A percentile compares a stretch with the other conserved stretches of the same genome.
Conservation (phyloP, 768 basidiomycete genomes). For the Cytidiella melzeri region DNA sequence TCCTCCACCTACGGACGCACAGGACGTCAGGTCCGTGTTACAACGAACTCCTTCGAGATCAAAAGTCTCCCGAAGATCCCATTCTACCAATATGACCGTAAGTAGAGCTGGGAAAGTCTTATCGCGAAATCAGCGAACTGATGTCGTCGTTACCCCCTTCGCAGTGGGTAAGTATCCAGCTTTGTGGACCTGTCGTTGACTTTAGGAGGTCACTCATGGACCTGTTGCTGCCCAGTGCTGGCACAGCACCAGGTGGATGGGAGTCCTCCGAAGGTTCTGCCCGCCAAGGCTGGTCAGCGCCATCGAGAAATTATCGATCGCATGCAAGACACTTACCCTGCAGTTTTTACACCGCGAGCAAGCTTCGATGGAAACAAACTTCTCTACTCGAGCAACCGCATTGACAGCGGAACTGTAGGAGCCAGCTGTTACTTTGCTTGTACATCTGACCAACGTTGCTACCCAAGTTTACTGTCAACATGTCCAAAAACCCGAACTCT, state of each 20-base stretch:
- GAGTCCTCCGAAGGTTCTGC: background rate
- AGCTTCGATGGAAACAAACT: slow-evolving; percentile 8
- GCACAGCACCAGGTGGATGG: background rate
- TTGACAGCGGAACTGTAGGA: background rate
- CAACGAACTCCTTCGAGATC: slow-evolving; percentile 7
- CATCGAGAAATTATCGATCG: slow-evolving; percentile 6
- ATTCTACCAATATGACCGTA: slow-evolving; percentile 9
- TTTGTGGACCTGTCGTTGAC: background rate
- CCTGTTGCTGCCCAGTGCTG: no score
- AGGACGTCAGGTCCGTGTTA: background rate
- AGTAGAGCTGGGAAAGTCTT: background rate
- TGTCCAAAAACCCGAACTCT: background rate
- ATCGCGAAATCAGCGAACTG: background rate
- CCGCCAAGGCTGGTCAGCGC: background rate
- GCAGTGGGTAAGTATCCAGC: background rate
- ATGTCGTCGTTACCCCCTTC: slow-evolving; percentile 1
- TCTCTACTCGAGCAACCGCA: background rate
- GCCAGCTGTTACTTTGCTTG: background rate
- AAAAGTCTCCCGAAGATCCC: background rate
- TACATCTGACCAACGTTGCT: background rate
- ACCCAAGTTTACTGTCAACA: slow-evolving; percentile 5
- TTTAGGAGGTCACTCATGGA: no score
- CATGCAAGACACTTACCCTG: slow-evolving; percentile 2
- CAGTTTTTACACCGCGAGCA: background rate
- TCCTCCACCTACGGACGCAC: background rate